Evolutionary conservation across 1,284 basidiomycete species (phyloP), one percentile per base, ranked within the genome.

Genomic region (Sutorius eximius): DNA sequence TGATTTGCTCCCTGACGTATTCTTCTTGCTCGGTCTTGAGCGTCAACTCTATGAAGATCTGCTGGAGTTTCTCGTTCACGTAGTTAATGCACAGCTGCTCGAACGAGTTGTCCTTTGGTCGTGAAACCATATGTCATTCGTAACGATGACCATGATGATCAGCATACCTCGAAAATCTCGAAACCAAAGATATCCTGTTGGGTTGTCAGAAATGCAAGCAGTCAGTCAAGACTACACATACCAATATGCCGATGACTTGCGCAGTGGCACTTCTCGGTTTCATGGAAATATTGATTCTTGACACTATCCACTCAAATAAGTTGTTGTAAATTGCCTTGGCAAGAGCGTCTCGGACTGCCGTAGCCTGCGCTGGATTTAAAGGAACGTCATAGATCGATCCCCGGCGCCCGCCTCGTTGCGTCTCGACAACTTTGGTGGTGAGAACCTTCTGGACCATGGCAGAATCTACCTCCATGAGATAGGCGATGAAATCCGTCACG

Each of bases 81-180:
- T 99, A 99, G 79, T 99, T 99, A 82, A 99, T 99, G 78, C 97
- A 99, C 20, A 99, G 85, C 75, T 99, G 95, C 70, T 98, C 96
- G 70, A 98, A 98, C 8, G 94, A 97, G 76, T 99, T 99, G 73
- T 98, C 91, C 87, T 94, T 67, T 46, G 40, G 91, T 68, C 53
- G 45, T 30, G 16, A 45, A 50, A 34, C 7, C 6, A 43, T 57
- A n/a, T 29, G 40, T 49, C 30, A 43, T 32, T 15, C 29, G 32
- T 24, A 20, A 53, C 27, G 30, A 9, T 10, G 45, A 44, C 30
- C 27, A 33, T n/a, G 44, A 10, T 15, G 20, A 48, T 48, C 27
- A 34, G 47, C 50, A 40, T 61, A 87, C 89, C 76, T 95, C 89
- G 71, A 98, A 98, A 69, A 99, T 99, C 72, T 99, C 95, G 68